Conservation (phyloP, 2,329 filamentous ascomycete species). For the Exophiala viscosa region DNA sequence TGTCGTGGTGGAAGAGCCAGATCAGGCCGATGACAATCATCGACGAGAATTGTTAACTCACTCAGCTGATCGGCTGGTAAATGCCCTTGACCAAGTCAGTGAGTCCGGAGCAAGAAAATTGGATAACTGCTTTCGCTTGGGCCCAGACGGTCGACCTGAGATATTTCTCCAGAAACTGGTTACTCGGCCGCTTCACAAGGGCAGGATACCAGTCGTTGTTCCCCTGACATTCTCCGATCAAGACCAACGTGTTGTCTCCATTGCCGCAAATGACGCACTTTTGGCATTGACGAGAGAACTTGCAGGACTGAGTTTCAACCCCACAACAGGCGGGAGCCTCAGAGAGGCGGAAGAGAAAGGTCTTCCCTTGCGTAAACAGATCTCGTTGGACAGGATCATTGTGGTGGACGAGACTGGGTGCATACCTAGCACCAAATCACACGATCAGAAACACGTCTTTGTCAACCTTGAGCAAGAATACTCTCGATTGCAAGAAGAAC, state of each 20-base stretch:
- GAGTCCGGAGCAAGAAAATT: constrained; percentile 66
- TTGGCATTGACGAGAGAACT: constrained; percentile 74
- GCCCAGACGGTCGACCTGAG: constrained; percentile 35
- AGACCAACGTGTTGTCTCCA: constrained; percentile 45
- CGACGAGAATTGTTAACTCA: constrained; percentile 50
- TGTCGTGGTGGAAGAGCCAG: constrained; percentile 66
- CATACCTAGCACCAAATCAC: constrained; percentile 54
- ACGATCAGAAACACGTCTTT: constrained; percentile 67
- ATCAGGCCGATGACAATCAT: constrained; percentile 33
- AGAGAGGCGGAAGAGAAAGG: constrained; percentile 38
- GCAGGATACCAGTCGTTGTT: constrained; percentile 68
- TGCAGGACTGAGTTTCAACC: constrained; percentile 58
- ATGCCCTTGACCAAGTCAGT: constrained; percentile 67
- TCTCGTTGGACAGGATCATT: constrained; percentile 78
- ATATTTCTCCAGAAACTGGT: constrained; percentile 51
- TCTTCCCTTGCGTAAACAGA: constrained; percentile 46
- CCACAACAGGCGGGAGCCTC: constrained; percentile 44
- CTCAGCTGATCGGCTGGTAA: constrained; percentile 70
- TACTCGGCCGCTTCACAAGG: constrained; percentile 62
- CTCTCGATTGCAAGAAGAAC: constrained; percentile 60
- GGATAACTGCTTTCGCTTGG: constrained; percentile 52
- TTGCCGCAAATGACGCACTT: constrained; percentile 62
- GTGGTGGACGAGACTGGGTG: constrained; percentile 83
- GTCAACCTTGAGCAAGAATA: constrained; percentile 94
- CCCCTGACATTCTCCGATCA: constrained; percentile 58